A percentile compares a stretch with the other conserved stretches of the same genome.
Conservation (phyloP, 768 basidiomycete species). For the Hericium erinaceus region DNA sequence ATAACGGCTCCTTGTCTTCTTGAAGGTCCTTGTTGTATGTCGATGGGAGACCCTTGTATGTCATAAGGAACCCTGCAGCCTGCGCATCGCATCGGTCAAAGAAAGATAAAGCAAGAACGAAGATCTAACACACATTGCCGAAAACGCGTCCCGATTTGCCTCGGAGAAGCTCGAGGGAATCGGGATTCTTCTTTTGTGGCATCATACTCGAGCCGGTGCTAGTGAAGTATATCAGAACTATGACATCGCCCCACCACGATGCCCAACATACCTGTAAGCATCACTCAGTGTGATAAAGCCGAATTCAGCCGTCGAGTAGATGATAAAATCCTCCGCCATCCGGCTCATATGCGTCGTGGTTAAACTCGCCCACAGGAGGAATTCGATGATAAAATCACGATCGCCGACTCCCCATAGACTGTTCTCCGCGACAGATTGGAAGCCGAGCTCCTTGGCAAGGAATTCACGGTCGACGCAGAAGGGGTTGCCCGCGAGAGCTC, state of each 20-base stretch:
- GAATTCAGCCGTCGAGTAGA: slow-evolving; percentile 96
- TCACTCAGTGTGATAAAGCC: slow-evolving; percentile 94
- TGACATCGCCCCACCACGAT: neutral
- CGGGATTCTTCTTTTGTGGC: slow-evolving; percentile 99
- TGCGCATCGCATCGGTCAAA: slow-evolving; percentile 21
- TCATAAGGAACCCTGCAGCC: slow-evolving; percentile 98
- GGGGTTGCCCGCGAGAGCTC: slow-evolving; percentile 94
- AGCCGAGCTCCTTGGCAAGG: slow-evolving; percentile 83
- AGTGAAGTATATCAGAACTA: neutral
- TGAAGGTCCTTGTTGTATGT: slow-evolving; percentile 99
- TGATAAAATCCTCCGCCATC: slow-evolving; percentile 91
- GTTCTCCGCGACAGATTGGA: slow-evolving; percentile 84
- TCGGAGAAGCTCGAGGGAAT: slow-evolving; percentile 89
- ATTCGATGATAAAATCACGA: slow-evolving; percentile 95
- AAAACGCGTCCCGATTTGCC: slow-evolving; percentile 94
- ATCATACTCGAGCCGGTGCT: slow-evolving; percentile 99
- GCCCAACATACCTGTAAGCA: slow-evolving; percentile 76
- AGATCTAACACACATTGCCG: slow-evolving; percentile 56
- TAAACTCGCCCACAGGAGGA: slow-evolving; percentile 92
- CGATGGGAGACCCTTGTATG: slow-evolving; percentile 91
- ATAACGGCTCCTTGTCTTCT: slow-evolving; percentile 96
- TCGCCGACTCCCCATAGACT: slow-evolving; percentile 96
- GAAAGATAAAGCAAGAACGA: neutral
- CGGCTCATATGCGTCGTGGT: slow-evolving; percentile 91
- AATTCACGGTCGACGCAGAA: slow-evolving; percentile 92